Base-by-base conservation (phyloP, 2,329 filamentous ascomycete species). In the Clonostachys chloroleuca region DNA sequence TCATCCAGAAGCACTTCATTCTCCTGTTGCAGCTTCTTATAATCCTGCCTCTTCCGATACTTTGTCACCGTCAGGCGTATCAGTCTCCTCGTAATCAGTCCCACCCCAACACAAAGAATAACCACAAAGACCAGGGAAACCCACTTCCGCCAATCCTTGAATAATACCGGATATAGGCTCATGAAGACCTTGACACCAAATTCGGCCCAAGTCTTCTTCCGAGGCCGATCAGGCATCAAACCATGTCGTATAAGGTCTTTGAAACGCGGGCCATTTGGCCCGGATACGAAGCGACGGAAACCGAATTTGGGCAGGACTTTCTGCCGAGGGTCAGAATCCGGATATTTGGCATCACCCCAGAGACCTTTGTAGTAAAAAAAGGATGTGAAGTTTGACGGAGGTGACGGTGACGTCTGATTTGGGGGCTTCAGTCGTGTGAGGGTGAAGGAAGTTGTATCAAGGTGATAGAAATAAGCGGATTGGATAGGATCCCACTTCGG, bases 401-500 rank as follows among this genome's bases (percentile, higher is more conserved):
- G 3, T 5, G 43, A 2, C 54, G 39, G 1, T 44, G 43, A 2
- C 24, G 24, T 40, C 12, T 7, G 45, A 42, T n/a, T 33, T 42
- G 6, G 42, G 55, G 40, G 2, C 43, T 42, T 1, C 44, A 62
- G 42, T 1, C 51, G 50, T 1, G 55, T 61, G 3, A 67, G 34
- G 0, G 46, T 53, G 20, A 52, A 56, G 2, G 52, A 55, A 2
- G 47, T 34, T 6, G 60, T 51, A 14, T 67, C 49, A 42, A 65
- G 57, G 34, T 53, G 58, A 40, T 65, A 67, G 36, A 66, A 66
- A 48, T 66, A 64, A 12, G 65, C 65, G 2, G 64, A 66, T 4
- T 59, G 54, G 2, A 66, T 45, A 1, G 65, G 65, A 43, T 68
- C 62, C 65, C 64, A 67, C 7, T 46, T 52, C 20, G 49, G 52